A percentile compares a stretch with the other conserved stretches of the same genome.
Conservation (phyloP, 1,139 yeast species). For the Geotrichum armillariae region DNA sequence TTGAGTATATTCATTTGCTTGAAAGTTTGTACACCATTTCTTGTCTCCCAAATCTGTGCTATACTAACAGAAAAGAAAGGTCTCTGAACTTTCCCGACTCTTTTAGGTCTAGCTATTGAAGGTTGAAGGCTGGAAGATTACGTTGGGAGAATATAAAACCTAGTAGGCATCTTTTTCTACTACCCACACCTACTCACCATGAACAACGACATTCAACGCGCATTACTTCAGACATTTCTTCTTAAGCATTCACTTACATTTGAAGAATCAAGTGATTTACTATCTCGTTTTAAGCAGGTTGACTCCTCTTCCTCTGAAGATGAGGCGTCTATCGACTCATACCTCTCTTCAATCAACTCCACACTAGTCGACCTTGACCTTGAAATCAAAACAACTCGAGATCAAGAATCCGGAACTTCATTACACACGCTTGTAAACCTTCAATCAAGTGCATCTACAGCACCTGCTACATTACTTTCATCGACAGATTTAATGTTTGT, state of each 20-base stretch:
- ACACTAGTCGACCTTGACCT: conserved; percentile 14
- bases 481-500: conserved; percentile 9
- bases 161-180: no score
- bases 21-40: no score
- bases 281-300: not conserved
- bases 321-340: not conserved
- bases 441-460: conserved; percentile 9
- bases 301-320: not conserved
- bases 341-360: conserved; percentile 2
- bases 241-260: not conserved
- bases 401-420: conserved; percentile 12
- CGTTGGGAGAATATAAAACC: no score
- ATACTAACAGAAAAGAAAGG: no score
- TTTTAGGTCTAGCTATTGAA: no score
- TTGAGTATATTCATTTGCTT: no score
- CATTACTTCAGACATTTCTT: conserved; percentile 1
- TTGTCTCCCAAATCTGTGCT: no score
- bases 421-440: conserved; percentile 16
- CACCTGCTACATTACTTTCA: conserved; percentile 9
- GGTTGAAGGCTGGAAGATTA: no score
- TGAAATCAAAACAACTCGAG: conserved; percentile 14
- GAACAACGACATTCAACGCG: not conserved
- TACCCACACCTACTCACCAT: no score
- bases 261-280: not conserved
- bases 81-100: no score